Percentiles rank a stretch among this genome's conserved stretches.
Evolutionary conservation across 257 asterid genomes (phyloP).

Genomic region (Fraxinus americana): DNA sequence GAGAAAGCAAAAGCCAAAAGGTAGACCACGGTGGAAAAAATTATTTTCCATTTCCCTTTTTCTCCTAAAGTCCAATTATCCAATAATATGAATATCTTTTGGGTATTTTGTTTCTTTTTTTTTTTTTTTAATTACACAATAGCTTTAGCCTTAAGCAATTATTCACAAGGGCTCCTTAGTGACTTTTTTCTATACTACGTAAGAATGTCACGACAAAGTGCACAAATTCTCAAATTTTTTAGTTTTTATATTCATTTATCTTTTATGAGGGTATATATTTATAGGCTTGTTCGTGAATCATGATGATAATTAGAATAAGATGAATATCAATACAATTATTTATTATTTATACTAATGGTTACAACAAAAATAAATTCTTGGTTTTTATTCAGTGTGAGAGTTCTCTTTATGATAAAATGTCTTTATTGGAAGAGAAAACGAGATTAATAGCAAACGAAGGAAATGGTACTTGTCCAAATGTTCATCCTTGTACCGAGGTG

Average conservation of each 20-base stretch:
- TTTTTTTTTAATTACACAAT: not conserved
- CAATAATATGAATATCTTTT: not conserved
- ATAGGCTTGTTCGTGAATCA: no score
- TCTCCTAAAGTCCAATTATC: not conserved
- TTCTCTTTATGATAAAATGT: no score
- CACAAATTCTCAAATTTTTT: no score
- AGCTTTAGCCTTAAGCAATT: not conserved
- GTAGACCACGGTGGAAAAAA: not conserved
- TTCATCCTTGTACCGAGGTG: not conserved
- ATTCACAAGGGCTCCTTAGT: not conserved
- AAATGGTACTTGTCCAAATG: no score
- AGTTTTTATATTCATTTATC: no score
- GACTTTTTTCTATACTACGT: no score
- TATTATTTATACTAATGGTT: no score
- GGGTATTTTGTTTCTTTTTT: not conserved
- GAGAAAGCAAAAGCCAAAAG: not conserved
- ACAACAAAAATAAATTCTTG: no score
- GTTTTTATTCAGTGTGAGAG: no score
- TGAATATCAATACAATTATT: not conserved
- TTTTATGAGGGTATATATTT: not conserved
- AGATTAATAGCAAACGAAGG: no score
- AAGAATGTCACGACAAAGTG: no score
- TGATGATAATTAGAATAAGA: not conserved
- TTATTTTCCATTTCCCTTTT: not conserved
- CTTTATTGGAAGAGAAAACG: no score